Conservation (phyloP, 164 flowering plant genomes). For the Paratinospora sagittata region DNA sequence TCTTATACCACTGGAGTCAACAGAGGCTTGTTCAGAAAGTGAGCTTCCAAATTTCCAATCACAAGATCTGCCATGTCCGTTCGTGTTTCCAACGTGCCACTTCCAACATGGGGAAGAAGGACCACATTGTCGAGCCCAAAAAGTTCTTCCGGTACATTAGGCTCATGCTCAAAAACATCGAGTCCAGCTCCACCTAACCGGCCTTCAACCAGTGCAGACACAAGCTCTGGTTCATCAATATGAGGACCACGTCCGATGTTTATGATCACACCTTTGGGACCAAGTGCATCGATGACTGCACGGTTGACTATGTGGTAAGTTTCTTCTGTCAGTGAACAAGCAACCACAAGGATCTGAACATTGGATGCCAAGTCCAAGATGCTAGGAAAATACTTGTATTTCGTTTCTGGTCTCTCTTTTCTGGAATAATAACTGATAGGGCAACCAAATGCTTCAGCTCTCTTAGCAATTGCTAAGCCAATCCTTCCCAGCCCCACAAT, state of each 20-base stretch:
- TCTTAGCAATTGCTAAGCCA: conserved; percentile 73
- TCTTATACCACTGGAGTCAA: conserved; percentile 37
- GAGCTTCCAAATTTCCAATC: conserved; percentile 42
- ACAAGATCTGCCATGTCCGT: conserved; percentile 46
- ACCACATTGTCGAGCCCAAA: conserved; percentile 43
- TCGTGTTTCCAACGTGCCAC: conserved; percentile 39
- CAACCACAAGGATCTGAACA: conserved; percentile 56
- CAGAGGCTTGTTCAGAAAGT: conserved; percentile 37
- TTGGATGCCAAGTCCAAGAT: conserved; percentile 58
- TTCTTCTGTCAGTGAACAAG: conserved; percentile 67
- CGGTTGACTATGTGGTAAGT: conserved; percentile 70
- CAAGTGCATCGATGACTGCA: conserved; percentile 67
- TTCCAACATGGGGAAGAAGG: conserved; percentile 46
- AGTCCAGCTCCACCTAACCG: conserved; percentile 63
- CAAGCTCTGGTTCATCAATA: conserved; percentile 55
- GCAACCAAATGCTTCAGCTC: conserved; percentile 81
- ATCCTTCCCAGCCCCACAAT: conserved; percentile 84
- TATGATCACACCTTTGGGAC: conserved; percentile 64
- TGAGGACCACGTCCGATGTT: conserved; percentile 71
- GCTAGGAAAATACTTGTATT: conserved; percentile 54
- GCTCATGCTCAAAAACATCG: conserved; percentile 52
- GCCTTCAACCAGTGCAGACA: conserved; percentile 52
- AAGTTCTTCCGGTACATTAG: conserved; percentile 42
- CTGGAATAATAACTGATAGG: conserved; percentile 59
- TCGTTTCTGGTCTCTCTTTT: conserved; percentile 41